Evolutionary conservation across 129 eudicot species (phyloP), one percentile per base, ranked within the genome.

Genomic region (Helianthus tuberosus): DNA sequence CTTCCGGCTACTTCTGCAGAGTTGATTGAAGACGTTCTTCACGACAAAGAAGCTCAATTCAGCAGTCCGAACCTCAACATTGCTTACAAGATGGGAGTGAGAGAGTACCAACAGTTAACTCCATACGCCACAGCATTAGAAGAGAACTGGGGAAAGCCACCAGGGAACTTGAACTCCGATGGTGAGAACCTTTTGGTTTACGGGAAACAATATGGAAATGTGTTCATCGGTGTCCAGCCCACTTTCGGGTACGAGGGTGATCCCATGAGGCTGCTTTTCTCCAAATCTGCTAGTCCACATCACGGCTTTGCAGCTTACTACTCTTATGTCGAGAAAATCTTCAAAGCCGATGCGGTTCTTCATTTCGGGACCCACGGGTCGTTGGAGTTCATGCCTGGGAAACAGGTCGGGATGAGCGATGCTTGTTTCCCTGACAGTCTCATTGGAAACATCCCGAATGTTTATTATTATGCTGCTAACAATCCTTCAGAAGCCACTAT

Each of bases 101-200:
- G 96, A 51, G 99, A 95, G 79, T 95, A 95, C 80, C 94, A 95
- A 23, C 86, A 72, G 72, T 62, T 95, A 13, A 95, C 99, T 61
- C 91, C 97, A 12, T 95, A 95, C 55, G 84, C 97, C 50, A 75
- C 75, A 1, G 89, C 93, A 4, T 78, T 95, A 60, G 97, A 95
- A 80, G 99, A 95, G 9, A 95, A 95, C 87, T 95, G 99, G 99
- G 99, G 99, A 63, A 95, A 95, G 68, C 90, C 99, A 2, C 99
- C 99, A n/a, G 99, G 99, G 49, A 95, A 91, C 63, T 74, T 95
- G 82, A 95, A 95, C 75, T 95, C 99, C 0, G 99, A 95, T 48
- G 97, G 99, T 15, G 99, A 95, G 75, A 95, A 95, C 69, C 99
- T 95, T 48, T 64, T 95, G 80, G 99, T 95, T 35, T 95, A 91